Base-by-base conservation (phyloP, 2,329 filamentous ascomycete genomes). In the Amesomyces nigricolor region DNA sequence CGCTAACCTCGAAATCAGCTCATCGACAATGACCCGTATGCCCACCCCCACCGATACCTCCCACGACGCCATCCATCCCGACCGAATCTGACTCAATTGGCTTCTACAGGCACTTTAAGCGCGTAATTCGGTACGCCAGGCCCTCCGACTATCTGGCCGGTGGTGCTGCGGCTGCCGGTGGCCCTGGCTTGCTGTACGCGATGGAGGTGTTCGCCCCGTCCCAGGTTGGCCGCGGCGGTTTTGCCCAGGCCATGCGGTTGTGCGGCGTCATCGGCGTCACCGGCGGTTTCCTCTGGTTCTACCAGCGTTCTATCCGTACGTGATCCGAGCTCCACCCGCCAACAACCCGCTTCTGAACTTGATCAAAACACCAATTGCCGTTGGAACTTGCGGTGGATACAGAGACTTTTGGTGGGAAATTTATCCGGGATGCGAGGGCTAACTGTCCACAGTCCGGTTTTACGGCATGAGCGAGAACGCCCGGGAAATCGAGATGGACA, bases 11-110 rank as follows among this genome's bases (percentile, higher is more conserved):
- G 43, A 68, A 68, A 64, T 63, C 75, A 99, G 94, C 88, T 97
- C 77, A 97, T 99, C 75, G 94, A 99, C 79, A 95, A 89, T 78
- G 94, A 99, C 75, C 94, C 94, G 91, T 96, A 91, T 71, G 86
- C 73, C 60, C 32, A 17, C 39, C 40, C 43, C 53, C 53, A 57
- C 35, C 48, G 39, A 22, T 35, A 11, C 39, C 22, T 16, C 37
- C 5, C 43, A 11, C 17, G 42, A 47, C 26, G 6, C 35, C 19
- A 5, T 17, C 43, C 40, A n/a, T 7, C 43, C 47, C 38, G 4
- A 26, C 19, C 48, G 17, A 54, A 46, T 55, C 65, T 66, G 58
- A 77, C 65, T 67, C 64, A 63, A 64, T 62, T 52, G 45, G 40
- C 44, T 42, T 30, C 26, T 19, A 38, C 58, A 95, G 90, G 67